These are phyloP conservation scores for Emmonsia crescens DNA, from an alignment of 2,329 filamentous ascomycete genomes.

Conservation along the genomic window DNA sequence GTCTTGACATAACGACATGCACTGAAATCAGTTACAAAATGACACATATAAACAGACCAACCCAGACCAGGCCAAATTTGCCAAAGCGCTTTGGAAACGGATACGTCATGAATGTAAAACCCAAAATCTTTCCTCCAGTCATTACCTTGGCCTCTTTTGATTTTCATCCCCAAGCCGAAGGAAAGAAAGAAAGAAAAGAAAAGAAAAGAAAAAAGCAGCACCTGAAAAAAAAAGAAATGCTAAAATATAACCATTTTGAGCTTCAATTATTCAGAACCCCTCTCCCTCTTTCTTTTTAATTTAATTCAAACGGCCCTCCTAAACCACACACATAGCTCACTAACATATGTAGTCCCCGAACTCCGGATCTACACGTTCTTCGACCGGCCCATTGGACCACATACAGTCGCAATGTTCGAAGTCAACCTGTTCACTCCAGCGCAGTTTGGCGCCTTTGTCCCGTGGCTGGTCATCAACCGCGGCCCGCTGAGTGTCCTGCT, in stretches of 20 bases:
- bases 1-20: not conserved
- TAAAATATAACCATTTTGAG: not conserved
- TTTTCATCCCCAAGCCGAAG: not conserved
- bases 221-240: not conserved
- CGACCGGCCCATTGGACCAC: constrained; percentile 68
- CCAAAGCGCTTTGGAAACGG: constrained; percentile 62
- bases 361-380: constrained; percentile 69
- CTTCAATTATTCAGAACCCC: not conserved
- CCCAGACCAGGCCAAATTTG: constrained; percentile 53
- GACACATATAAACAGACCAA: constrained; percentile 36
- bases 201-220: not conserved
- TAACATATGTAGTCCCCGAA: constrained; percentile 57
- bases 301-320: not conserved
- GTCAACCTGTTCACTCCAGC: constrained; percentile 77
- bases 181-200: not conserved
- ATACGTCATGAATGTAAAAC: constrained; percentile 64
- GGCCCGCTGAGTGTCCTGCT: constrained; percentile 69
- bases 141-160: not conserved
- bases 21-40: not conserved
- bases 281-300: too few species aligned
- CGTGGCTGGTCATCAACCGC: constrained; percentile 73
- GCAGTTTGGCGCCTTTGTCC: constrained; percentile 80
- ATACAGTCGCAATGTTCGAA: constrained; percentile 82
- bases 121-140: not conserved
- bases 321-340: not conserved